A percentile compares a stretch with the other conserved stretches of the same genome.
phyloP scores from a whole-genome alignment of 495 filamentous ascomycete genomes.

The Daldinia concentrica region DNA sequence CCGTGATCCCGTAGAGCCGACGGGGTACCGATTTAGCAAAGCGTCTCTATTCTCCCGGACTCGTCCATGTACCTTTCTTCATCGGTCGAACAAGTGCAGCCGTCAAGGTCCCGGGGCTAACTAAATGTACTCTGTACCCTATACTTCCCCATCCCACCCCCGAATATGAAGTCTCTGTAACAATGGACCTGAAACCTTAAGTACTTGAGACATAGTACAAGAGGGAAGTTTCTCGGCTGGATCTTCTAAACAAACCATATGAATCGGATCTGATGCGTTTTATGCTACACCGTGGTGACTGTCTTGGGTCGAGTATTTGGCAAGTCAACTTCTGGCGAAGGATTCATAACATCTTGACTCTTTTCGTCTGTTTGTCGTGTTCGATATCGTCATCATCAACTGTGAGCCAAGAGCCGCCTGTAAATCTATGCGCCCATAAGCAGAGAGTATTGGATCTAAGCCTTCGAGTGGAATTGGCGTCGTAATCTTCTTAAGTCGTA shows the following conservation, averaged over 20 bases:
- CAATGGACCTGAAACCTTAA: background rate
- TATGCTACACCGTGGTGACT: background rate
- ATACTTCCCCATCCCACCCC: constrained; percentile 27
- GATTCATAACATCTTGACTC: background rate
- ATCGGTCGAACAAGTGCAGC: constrained; percentile 34
- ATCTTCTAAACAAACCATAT: constrained; percentile 17
- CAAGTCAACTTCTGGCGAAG: background rate
- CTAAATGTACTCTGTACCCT: constrained; percentile 7
- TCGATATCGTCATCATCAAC: constrained; percentile 41
- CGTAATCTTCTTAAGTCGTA: constrained; percentile 33
- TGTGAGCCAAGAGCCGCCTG: constrained; percentile 20
- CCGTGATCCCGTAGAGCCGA: constrained; percentile 27
- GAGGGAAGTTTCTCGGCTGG: background rate
- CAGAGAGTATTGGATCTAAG: constrained; percentile 31
- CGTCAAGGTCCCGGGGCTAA: constrained; percentile 13
- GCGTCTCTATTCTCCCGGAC: constrained; percentile 31
- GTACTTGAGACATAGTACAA: constrained; percentile 13
- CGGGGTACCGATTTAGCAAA: constrained; percentile 2
- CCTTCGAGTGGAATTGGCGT: constrained; percentile 31
- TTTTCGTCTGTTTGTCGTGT: constrained; percentile 29
- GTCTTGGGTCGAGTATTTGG: constrained; percentile 16
- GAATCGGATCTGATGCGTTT: constrained; percentile 29
- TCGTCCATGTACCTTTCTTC: background rate
- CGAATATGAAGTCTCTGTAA: background rate
- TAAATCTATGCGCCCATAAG: background rate